Conservation (phyloP, 2,329 filamentous ascomycete species). For the Aureobasidium sp. region DNA sequence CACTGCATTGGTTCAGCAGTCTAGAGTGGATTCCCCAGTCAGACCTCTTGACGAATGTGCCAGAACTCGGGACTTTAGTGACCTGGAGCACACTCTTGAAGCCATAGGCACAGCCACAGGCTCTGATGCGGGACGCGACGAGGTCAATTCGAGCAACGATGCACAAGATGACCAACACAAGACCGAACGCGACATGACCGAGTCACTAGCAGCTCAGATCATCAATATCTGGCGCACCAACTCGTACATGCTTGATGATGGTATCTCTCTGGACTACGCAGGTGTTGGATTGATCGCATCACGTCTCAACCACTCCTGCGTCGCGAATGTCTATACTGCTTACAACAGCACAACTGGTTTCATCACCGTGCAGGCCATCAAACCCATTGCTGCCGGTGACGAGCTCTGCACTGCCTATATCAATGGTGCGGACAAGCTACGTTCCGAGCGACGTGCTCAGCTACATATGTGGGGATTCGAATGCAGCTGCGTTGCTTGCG, state of each 20-base stretch:
- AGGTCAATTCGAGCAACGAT: background rate
- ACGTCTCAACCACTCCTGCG: constrained; percentile 19
- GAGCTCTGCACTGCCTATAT: constrained; percentile 24
- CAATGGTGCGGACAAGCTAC: constrained; percentile 8
- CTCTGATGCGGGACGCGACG: background rate
- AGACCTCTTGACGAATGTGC: background rate
- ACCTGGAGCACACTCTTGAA: background rate
- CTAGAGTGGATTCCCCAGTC: background rate
- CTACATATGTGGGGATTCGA: constrained; percentile 25
- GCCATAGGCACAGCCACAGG: background rate
- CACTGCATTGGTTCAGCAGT: background rate
- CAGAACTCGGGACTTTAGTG: background rate
- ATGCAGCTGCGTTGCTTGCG: constrained; percentile 25
- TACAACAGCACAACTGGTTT: constrained; percentile 12
- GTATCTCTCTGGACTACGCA: constrained; percentile 1
- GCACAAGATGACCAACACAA: background rate
- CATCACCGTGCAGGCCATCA: constrained; percentile 23
- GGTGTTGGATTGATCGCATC: constrained; percentile 12
- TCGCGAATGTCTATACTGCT: constrained; percentile 18
- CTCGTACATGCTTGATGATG: constrained; percentile 4
- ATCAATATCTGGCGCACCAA: constrained; percentile 13
- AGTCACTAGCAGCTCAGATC: background rate
- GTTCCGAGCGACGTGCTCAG: constrained; percentile 10
- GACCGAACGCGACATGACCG: background rate
- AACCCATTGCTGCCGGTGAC: constrained; percentile 25